These are phyloP conservation scores for Capronia americana DNA, from an alignment of 2,329 filamentous ascomycete species.

Conservation along the genomic window DNA sequence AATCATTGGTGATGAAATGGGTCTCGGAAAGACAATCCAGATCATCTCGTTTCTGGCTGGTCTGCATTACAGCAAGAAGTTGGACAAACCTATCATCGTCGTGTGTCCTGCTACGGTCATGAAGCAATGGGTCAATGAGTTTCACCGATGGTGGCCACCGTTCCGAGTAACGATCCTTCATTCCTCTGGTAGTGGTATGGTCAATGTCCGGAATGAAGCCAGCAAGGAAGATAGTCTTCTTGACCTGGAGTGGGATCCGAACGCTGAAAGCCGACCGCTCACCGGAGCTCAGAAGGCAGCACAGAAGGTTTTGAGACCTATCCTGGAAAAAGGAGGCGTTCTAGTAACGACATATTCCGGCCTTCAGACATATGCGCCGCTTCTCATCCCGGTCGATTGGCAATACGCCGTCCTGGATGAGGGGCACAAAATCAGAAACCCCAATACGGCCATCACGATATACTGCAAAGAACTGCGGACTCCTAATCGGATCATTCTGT, in stretches of 20 bases:
- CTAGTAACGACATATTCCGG: slow-evolving; percentile 95
- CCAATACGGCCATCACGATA: slow-evolving; percentile 91
- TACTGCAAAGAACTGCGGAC: slow-evolving; percentile 94
- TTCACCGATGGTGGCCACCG: slow-evolving; percentile 99
- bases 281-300: slow-evolving; percentile 72
- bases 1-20: slow-evolving; percentile 98
- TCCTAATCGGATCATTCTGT: slow-evolving; percentile 87
- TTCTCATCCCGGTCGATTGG: slow-evolving; percentile 85
- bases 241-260: slow-evolving; percentile 61
- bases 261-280: slow-evolving; percentile 46
- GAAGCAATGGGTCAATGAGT: slow-evolving; percentile 98
- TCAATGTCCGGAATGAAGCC: slow-evolving; percentile 71
- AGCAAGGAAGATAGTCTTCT: slow-evolving; percentile 68
- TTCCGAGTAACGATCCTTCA: slow-evolving; percentile 93
- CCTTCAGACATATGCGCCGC: slow-evolving; percentile 86
- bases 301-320: slow-evolving; percentile 79
- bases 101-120: slow-evolving; percentile 94
- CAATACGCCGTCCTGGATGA: slow-evolving; percentile 94
- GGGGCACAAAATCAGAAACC: slow-evolving; percentile 97
- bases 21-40: slow-evolving; percentile 91
- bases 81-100: slow-evolving; percentile 84
- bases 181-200: slow-evolving; percentile 94
- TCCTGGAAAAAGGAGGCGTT: slow-evolving; percentile 84
- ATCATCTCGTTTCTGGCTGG: slow-evolving; percentile 84
- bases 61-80: slow-evolving; percentile 86